phyloP scores from a whole-genome alignment of 345 rosid genomes.

The Carallia pectinifolia region DNA sequence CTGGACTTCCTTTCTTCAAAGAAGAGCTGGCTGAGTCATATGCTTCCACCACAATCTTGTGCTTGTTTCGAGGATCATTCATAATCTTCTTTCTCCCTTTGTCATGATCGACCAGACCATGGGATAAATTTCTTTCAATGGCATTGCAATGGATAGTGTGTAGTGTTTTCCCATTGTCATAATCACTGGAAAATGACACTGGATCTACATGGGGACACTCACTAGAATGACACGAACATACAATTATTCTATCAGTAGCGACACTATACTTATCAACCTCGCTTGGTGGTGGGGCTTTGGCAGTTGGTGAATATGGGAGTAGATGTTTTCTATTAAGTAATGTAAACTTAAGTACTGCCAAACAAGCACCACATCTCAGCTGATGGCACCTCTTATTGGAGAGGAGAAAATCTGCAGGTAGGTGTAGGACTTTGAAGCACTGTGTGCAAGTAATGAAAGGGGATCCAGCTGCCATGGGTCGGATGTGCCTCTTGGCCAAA shows the following conservation, averaged over 20 bases:
- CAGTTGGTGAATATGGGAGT: slow-evolving; percentile 35
- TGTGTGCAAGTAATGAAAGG: slow-evolving; percentile 62
- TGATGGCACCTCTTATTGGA: slow-evolving; percentile 55
- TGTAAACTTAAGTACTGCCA: slow-evolving; percentile 58
- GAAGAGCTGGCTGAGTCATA: slow-evolving; percentile 33
- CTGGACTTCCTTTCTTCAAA: slow-evolving; percentile 37
- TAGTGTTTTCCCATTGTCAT: slow-evolving; percentile 31
- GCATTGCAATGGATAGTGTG: slow-evolving; percentile 8
- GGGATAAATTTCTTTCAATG: slow-evolving; percentile 18
- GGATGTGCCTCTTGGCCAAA: slow-evolving; percentile 55
- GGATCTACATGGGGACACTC: slow-evolving; percentile 25
- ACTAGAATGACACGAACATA: slow-evolving; percentile 19
- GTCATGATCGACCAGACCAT: slow-evolving; percentile 16
- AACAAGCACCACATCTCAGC: slow-evolving; percentile 76
- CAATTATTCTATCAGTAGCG: slow-evolving; percentile 14
- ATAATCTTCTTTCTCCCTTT: slow-evolving; percentile 28
- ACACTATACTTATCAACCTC: slow-evolving; percentile 29
- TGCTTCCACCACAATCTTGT: slow-evolving; percentile 29
- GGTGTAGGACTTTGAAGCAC: slow-evolving; percentile 55
- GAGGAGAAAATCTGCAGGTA: slow-evolving; percentile 82
- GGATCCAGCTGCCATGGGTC: slow-evolving; percentile 82
- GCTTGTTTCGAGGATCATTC: slow-evolving; percentile 24
- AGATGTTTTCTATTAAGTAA: slow-evolving; percentile 56
- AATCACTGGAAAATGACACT: slow-evolving; percentile 38
- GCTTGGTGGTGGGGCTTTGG: slow-evolving; percentile 34